Percentiles rank a stretch among this genome's conserved stretches.
phyloP scores from a whole-genome alignment of 2,329 filamentous ascomycete genomes.

The Colletotrichum higginsianum region DNA sequence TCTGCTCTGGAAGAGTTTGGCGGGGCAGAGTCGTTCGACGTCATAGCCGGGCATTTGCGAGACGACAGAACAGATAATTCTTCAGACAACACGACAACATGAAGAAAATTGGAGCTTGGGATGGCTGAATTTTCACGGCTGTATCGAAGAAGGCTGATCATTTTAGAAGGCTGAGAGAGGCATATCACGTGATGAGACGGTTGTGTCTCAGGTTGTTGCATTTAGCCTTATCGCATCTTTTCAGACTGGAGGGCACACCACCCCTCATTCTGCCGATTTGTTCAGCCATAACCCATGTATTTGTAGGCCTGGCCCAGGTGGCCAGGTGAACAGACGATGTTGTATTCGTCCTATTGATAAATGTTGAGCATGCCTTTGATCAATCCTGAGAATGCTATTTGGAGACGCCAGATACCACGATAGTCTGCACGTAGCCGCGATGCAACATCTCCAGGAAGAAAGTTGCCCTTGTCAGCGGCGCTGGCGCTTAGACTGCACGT shows the following conservation, averaged over 20 bases:
- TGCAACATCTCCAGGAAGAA: slow-evolving; percentile 26
- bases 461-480: slow-evolving; percentile 29
- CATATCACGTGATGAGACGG: background rate
- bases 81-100: background rate
- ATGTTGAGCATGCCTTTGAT: background rate
- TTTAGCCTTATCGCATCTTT: slow-evolving; percentile 8
- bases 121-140: background rate
- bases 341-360: background rate
- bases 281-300: background rate
- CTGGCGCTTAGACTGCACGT: slow-evolving; percentile 41
- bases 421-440: slow-evolving; percentile 35
- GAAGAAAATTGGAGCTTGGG: background rate
- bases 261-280: slow-evolving; percentile 9
- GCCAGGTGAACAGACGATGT: too few relatives aligned
- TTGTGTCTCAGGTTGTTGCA: slow-evolving; percentile 10
- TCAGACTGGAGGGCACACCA: slow-evolving; percentile 9
- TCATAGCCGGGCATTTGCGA: background rate
- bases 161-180: background rate
- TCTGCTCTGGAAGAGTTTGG: background rate
- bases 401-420: slow-evolving; percentile 26
- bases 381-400: background rate
- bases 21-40: background rate
- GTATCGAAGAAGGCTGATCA: too few relatives aligned
- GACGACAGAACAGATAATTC: background rate
- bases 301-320: background rate